Evolutionary conservation across 345 rosid species (phyloP).

Genomic region (Eucalyptus cloeziana): DNA sequence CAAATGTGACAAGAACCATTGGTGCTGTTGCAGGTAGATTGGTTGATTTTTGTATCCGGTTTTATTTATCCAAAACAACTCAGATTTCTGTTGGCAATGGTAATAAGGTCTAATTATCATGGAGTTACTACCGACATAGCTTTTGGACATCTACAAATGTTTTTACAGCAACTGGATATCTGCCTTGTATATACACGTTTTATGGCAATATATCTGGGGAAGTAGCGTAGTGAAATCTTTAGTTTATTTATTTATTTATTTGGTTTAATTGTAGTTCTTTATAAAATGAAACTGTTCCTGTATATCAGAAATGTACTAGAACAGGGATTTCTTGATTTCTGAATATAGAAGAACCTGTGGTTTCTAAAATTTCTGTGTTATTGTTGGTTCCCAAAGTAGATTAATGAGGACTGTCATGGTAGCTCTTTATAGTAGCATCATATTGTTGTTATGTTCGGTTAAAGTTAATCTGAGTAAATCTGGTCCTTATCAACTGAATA

Average conservation of each 20-base stretch:
- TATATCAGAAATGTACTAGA: neutral
- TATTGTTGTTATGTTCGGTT: neutral
- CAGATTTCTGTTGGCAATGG: neutral
- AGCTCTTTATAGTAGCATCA: neutral
- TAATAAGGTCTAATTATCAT: neutral
- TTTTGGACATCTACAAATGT: neutral
- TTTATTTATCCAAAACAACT: neutral
- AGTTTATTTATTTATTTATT: neutral
- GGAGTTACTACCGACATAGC: neutral
- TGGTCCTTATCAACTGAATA: neutral
- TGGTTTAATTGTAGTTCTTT: neutral
- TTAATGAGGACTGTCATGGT: neutral
- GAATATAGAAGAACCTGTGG: neutral
- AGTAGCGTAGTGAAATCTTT: neutral
- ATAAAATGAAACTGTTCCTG: neutral
- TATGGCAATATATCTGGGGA: neutral
- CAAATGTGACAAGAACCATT: conserved; percentile 88
- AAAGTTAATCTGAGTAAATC: neutral
- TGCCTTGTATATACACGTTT: neutral
- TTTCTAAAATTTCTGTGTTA: neutral
- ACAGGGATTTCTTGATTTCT: neutral
- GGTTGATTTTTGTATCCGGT: neutral
- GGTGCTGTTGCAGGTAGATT: conserved; percentile 93
- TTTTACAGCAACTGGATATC: neutral
- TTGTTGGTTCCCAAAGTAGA: neutral